These are phyloP conservation scores for Penicillium cinerascens DNA, from an alignment of 495 filamentous ascomycete genomes.

Conservation along the genomic window DNA sequence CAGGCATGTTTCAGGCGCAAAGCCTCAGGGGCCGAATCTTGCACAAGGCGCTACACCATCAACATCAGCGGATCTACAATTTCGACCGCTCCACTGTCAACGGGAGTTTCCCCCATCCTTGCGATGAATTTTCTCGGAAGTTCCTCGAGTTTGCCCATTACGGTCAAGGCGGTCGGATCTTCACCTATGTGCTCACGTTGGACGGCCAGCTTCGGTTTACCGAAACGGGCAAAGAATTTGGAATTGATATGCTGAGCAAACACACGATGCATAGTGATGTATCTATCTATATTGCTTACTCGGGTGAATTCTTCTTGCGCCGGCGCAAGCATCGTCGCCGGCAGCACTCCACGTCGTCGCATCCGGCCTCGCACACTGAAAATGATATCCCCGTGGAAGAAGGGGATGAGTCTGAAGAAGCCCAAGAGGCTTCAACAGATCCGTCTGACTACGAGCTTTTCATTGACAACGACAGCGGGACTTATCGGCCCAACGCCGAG, in stretches of 20 bases:
- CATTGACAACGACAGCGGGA: constrained; percentile 94
- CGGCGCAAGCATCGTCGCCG: constrained; percentile 49
- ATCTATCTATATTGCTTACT: constrained; percentile 81
- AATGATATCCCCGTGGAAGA: constrained; percentile 41
- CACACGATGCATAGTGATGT: constrained; percentile 96
- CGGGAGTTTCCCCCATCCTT: constrained; percentile 56
- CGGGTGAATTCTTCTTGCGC: constrained; percentile 89
- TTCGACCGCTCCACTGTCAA: constrained; percentile 70
- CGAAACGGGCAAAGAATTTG: constrained; percentile 91
- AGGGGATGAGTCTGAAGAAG: constrained; percentile 38
- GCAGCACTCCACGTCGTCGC: constrained; percentile 11
- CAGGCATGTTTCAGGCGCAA: constrained; percentile 75
- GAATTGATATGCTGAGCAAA: constrained; percentile 86
- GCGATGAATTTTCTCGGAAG: constrained; percentile 61
- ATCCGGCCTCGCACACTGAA: constrained; percentile 5
- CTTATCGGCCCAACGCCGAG: constrained; percentile 79
- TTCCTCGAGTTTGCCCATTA: constrained; percentile 86
- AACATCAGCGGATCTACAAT: constrained; percentile 85
- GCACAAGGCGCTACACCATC: constrained; percentile 81
- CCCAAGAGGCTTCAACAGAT: constrained; percentile 42
- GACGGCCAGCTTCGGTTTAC: constrained; percentile 86
- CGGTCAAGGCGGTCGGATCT: constrained; percentile 79
- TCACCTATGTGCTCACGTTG: constrained; percentile 87
- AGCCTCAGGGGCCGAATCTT: constrained; percentile 76
- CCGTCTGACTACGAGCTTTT: constrained; percentile 76